Conservation (phyloP, 345 rosid genomes). For the Aquilaria yunnanensis region DNA sequence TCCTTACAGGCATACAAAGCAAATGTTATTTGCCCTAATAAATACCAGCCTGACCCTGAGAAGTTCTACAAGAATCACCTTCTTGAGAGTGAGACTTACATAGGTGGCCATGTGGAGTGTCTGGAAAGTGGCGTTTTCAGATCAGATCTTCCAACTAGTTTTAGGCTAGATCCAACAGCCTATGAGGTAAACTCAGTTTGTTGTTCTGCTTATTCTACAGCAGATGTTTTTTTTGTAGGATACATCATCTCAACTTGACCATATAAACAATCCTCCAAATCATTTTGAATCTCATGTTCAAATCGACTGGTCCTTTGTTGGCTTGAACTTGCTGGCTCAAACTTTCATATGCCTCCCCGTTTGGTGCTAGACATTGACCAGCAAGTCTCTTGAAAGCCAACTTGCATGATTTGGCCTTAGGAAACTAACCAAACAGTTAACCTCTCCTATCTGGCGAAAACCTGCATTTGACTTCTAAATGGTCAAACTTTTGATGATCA, state of each 20-base stretch:
- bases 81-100: conserved; percentile 96
- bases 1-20: conserved; percentile 74
- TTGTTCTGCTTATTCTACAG: conserved; percentile 4
- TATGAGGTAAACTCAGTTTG: conserved; percentile 52
- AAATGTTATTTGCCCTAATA: conserved; percentile 95
- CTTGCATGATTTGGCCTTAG: too few relatives aligned
- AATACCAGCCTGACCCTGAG: conserved; percentile 85
- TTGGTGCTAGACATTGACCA: too few relatives aligned
- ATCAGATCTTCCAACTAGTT: conserved; percentile 88
- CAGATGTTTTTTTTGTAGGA: background rate
- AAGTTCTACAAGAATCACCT: conserved; percentile 77
- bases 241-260: background rate
- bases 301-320: background rate
- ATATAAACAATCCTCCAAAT: background rate
- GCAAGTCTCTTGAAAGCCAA: too few relatives aligned
- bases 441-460: too few relatives aligned
- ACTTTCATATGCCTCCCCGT: too few relatives aligned
- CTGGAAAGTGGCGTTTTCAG: conserved; percentile 99
- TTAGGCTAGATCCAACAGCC: conserved; percentile 79
- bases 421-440: too few relatives aligned
- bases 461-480: too few relatives aligned
- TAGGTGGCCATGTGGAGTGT: conserved; percentile 98
- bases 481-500: too few relatives aligned
- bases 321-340: too few relatives aligned
- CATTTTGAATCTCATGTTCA: conserved; percentile 2